These are phyloP conservation scores for Byssochlamys sp. DNA, from an alignment of 2,329 filamentous ascomycete genomes.

Conservation along the genomic window DNA sequence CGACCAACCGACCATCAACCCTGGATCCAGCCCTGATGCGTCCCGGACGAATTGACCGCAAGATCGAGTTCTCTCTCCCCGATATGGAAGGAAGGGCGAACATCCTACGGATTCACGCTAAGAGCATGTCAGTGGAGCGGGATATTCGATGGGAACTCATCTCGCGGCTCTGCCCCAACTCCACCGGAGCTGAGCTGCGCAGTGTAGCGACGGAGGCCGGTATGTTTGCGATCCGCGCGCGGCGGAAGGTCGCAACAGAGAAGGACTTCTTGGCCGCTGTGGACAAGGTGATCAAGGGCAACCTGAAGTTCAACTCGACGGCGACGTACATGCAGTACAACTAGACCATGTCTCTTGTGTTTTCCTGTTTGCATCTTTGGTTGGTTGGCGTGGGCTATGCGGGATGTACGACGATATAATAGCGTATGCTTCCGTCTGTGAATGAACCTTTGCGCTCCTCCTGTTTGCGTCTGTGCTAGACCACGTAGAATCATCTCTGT, in stretches of 20 bases:
- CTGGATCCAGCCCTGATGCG: constrained; percentile 95
- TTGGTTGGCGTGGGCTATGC: constrained; percentile 19
- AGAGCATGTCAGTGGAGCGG: constrained; percentile 98
- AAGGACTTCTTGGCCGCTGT: constrained; percentile 97
- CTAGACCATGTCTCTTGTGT: constrained; percentile 43
- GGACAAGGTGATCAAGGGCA: constrained; percentile 98
- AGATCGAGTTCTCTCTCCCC: constrained; percentile 96
- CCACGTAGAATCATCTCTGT: not conserved
- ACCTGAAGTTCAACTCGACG: constrained; percentile 98
- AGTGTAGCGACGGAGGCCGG: constrained; percentile 96
- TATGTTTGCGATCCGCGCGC: constrained; percentile 91
- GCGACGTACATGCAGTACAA: constrained; percentile 99
- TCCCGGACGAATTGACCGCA: constrained; percentile 92
- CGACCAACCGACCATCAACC: constrained; percentile 90
- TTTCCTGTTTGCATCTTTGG: constrained; percentile 13
- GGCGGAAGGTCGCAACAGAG: constrained; percentile 95
- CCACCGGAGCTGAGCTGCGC: constrained; percentile 87
- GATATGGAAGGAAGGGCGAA: constrained; percentile 96
- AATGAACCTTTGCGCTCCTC: not conserved
- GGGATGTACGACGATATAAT: constrained; percentile 23
- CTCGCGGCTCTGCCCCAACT: constrained; percentile 90
- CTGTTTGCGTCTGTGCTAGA: not conserved
- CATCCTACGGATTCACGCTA: constrained; percentile 95
- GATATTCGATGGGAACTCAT: constrained; percentile 99
- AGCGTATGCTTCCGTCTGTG: not conserved